These are phyloP conservation scores for Xylariaceae sp. DNA, from an alignment of 2,329 filamentous ascomycete species.

Conservation along the genomic window DNA sequence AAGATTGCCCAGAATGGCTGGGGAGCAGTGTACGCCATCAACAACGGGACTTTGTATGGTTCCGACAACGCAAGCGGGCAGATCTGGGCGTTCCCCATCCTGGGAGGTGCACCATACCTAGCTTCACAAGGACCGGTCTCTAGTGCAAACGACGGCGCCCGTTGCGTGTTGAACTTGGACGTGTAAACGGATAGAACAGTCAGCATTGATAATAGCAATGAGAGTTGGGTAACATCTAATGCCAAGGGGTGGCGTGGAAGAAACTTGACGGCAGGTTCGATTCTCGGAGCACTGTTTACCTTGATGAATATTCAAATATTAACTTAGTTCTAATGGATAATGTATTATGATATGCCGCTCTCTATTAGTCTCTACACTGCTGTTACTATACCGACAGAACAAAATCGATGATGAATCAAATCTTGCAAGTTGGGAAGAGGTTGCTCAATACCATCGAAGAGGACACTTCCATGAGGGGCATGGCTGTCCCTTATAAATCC, in stretches of 20 bases:
- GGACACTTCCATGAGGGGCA: too few species aligned
- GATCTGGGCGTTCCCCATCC: constrained; percentile 29
- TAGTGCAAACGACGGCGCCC: constrained; percentile 27
- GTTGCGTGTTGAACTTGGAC: constrained; percentile 25
- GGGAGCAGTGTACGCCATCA: constrained; percentile 28
- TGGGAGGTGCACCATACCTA: constrained; percentile 15
- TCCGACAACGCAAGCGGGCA: constrained; percentile 28
- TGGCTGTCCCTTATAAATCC: too few species aligned
- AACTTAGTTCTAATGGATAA: not conserved
- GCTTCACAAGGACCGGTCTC: constrained; percentile 21
- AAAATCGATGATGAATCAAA: too few species aligned
- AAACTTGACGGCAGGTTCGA: not conserved
- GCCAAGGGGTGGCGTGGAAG: not conserved
- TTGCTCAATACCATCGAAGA: too few species aligned
- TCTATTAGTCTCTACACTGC: too few species aligned
- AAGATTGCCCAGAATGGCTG: constrained; percentile 16
- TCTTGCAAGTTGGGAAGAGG: too few species aligned
- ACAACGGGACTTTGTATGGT: constrained; percentile 28
- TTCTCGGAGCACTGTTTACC: not conserved
- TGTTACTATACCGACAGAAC: too few species aligned
- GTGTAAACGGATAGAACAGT: not conserved
- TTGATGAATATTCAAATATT: not conserved
- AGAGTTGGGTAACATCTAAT: not conserved
- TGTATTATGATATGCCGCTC: not conserved
- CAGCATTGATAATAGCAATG: not conserved